A percentile compares a stretch with the other conserved stretches of the same genome.
Conservation (phyloP, 2,329 filamentous ascomycete genomes). For the Fusarium vanettenii region DNA sequence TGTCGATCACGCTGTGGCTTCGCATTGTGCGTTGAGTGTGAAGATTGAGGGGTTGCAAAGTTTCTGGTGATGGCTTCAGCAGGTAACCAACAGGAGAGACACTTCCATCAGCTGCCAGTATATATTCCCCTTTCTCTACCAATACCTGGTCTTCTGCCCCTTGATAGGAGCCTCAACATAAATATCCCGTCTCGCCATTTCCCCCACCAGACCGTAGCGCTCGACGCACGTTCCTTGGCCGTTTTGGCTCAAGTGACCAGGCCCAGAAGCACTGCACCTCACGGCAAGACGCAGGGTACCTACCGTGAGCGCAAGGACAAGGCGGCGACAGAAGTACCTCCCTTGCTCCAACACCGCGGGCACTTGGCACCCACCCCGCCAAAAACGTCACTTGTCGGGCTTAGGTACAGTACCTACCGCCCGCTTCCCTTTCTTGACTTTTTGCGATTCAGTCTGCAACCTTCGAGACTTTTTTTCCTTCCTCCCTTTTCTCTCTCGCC, state of each 20-base stretch:
- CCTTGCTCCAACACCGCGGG: background rate
- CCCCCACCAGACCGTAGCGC: slow-evolving; percentile 19
- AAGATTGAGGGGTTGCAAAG: background rate
- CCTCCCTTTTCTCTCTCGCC: slow-evolving; percentile 6
- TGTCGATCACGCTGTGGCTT: slow-evolving; percentile 27
- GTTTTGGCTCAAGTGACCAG: slow-evolving; percentile 8
- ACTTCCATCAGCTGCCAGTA: background rate
- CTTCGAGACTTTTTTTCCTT: slow-evolving; percentile 25
- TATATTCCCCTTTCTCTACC: background rate
- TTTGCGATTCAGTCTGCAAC: slow-evolving; percentile 42
- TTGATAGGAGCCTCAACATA: background rate
- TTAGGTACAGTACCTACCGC: slow-evolving; percentile 21
- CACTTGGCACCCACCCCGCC: slow-evolving; percentile 26
- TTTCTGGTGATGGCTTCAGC: background rate
- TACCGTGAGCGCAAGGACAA: slow-evolving; percentile 15
- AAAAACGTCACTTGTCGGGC: slow-evolving; percentile 38
- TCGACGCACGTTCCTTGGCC: slow-evolving; percentile 21
- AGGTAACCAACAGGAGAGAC: background rate
- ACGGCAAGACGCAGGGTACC: slow-evolving; percentile 18
- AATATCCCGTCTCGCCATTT: slow-evolving; percentile 9
- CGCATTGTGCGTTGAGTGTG: background rate
- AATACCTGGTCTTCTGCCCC: background rate
- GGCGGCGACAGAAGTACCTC: slow-evolving; percentile 14
- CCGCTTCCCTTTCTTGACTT: slow-evolving; percentile 39
- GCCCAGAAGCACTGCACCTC: slow-evolving; percentile 1